Base-by-base conservation (phyloP, 768 basidiomycete species). In the Amanita fuliginea region DNA sequence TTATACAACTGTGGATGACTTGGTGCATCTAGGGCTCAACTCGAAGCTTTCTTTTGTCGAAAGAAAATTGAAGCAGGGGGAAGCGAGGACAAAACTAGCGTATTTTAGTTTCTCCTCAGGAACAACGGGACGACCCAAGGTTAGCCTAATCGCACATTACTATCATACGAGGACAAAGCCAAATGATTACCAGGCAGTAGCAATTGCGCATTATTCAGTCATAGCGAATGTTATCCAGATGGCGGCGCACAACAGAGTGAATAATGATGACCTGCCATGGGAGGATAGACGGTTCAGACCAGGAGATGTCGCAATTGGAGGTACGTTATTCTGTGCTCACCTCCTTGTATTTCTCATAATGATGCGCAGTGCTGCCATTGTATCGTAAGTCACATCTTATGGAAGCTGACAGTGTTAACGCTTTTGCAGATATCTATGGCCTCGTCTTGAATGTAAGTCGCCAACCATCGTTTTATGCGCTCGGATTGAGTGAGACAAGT, bases 71-170 rank as follows among this genome's bases (percentile, higher is more conserved):
- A 60, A 52, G 3, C 69, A 71, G 0, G 80, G 81, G 1, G 85
- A 87, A 63, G 83, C 67, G 14, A 83, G 70, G 62, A 80, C 73
- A 9, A 87, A 83, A 59, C 59, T 86, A 11, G 85, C 86, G 0
- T 77, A 86, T 53, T 63, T 86, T 22, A 78, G 73, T 58, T 86
- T 86, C 58, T 86, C 83, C 0, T 85, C 83, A 18, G 75, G 75
- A 50, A 88, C 85, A 0, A 88, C 86, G 2, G 85, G 86, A 0
- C 76, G 68, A 52, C 85, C 86, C 0, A 84, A 87, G 75, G 81
- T 79, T 39, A 6, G 37, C 9, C 8, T 8, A 28, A 28, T 28
- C 8, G 26, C 26, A 28, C 37, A 39, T 10, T 39, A 21, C 18
- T 21, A 21, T 14, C 16, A 11, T 39, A 39, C 8, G 37, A 16